Evolutionary conservation across 2,329 filamentous ascomycete species (phyloP), one percentile per base, ranked within the genome.

Genomic region (Zasmidium citrigriseum): DNA sequence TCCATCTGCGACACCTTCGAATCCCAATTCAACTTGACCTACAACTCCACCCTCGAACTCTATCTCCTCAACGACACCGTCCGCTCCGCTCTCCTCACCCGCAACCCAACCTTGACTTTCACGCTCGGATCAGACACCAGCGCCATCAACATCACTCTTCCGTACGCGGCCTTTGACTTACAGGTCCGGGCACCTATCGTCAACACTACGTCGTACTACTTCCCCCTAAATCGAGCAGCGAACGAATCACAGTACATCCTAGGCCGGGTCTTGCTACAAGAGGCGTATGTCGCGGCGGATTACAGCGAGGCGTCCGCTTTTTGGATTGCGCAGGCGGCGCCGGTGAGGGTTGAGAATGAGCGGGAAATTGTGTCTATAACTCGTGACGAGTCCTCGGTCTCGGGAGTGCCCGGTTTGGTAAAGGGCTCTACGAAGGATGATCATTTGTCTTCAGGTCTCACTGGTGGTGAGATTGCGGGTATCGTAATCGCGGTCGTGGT

Each of bases 61-160:
- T 79, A 78, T 53, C 64, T 74, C 3, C 64, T 78, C 7, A 74
- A 77, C 62, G 69, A 74, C n/a, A 73, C 68, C 0, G 65, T 72
- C 2, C 76, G 77, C 57, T 24, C 63, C 18, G 55, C 69, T 21
- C 67, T 77, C 0, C 46, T 68, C 10, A 54, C 51, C 1, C 66
- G 65, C 16, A 73, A 77, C 46, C 74, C 76, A 1, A 70, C 64
- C 0, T 63, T 79, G 38, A 76, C 72, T 1, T 69, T 78, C 54
- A 75, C 52, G 2, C 52, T 71, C 18, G 49, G 58, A 51, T 27
- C 46, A 38, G n/a, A 20, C 12, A 38, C 21, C 3, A 38, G 10
- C 54, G 46, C 11, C 59, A 24, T 18, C 58, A 54, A 54, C 20
- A 70, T 72, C 14, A 45, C 21, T 1, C 22, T 70, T 2, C 69